Conservation (phyloP, 306 rosid genomes). For the Glycine latifolia region DNA sequence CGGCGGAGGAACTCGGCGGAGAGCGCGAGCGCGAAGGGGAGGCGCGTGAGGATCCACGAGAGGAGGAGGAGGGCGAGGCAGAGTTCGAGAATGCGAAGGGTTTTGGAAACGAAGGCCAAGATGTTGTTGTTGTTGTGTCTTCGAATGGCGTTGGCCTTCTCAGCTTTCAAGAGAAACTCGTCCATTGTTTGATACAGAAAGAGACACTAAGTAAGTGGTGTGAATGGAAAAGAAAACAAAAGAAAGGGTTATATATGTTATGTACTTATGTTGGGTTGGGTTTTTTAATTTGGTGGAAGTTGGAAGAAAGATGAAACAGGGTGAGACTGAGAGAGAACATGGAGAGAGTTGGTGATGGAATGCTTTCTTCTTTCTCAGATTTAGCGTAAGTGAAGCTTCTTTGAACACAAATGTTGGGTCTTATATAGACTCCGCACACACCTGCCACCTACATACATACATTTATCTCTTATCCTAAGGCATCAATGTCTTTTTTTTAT, state of each 20-base stretch:
- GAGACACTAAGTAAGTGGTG: not conserved
- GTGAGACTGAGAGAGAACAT: not conserved
- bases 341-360: not conserved
- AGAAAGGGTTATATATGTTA: not conserved
- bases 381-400: constrained; percentile 38
- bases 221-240: not conserved
- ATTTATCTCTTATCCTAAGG: not conserved
- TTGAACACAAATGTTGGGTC: not conserved
- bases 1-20: constrained; percentile 55
- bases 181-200: constrained; percentile 41
- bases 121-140: constrained; percentile 14
- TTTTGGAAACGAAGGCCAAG: constrained; percentile 51
- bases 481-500: not conserved
- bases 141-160: constrained; percentile 45
- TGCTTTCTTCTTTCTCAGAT: too few species aligned
- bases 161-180: constrained; percentile 47
- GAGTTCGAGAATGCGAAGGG: constrained; percentile 64
- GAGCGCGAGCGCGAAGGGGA: constrained; percentile 64
- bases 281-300: not conserved
- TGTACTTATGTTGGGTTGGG: too few species aligned
- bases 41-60: constrained; percentile 69
- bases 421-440: constrained; percentile 49
- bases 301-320: not conserved
- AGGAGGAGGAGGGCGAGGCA: constrained; percentile 48
- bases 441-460: not conserved